Evolutionary conservation across 768 basidiomycete genomes (phyloP).

Genomic region (Leucosporidium scottii): DNA sequence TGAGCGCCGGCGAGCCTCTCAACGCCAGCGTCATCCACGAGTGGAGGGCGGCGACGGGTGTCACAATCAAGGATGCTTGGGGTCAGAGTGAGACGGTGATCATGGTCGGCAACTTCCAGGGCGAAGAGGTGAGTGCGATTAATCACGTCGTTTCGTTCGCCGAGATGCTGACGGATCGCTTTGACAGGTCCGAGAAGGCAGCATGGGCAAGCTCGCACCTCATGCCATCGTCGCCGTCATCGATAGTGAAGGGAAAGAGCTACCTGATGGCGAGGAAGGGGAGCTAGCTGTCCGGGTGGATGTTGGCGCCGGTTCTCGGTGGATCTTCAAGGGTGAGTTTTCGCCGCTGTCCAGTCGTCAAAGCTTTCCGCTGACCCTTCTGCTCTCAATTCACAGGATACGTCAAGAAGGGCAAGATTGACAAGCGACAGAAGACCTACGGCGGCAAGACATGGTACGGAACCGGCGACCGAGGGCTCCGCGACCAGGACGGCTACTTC

Average conservation of each 20-base stretch:
- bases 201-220: constrained; percentile 19
- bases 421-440: constrained; percentile 10
- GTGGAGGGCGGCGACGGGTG: constrained; percentile 8
- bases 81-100: constrained; percentile 26
- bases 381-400: neutral
- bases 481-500: constrained; percentile 30
- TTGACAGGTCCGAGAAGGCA: constrained; percentile 14
- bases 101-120: constrained; percentile 20
- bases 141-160: neutral
- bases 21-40: constrained; percentile 26
- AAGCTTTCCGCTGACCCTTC: neutral
- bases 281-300: constrained; percentile 21
- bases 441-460: constrained; percentile 29
- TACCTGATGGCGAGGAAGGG: constrained; percentile 17
- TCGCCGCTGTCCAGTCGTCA: too few relatives aligned
- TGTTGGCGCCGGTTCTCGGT: constrained; percentile 7
- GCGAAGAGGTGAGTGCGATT: neutral
- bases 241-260: constrained; percentile 14
- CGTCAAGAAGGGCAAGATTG: constrained; percentile 30
- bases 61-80: constrained; percentile 24
- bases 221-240: constrained; percentile 22
- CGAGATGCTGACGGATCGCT: neutral
- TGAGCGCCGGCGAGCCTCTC: constrained; percentile 31
- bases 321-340: constrained; percentile 30
- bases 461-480: constrained; percentile 21